Base-by-base conservation (phyloP, 768 basidiomycete genomes). In the Rhizopogon roseolus region DNA sequence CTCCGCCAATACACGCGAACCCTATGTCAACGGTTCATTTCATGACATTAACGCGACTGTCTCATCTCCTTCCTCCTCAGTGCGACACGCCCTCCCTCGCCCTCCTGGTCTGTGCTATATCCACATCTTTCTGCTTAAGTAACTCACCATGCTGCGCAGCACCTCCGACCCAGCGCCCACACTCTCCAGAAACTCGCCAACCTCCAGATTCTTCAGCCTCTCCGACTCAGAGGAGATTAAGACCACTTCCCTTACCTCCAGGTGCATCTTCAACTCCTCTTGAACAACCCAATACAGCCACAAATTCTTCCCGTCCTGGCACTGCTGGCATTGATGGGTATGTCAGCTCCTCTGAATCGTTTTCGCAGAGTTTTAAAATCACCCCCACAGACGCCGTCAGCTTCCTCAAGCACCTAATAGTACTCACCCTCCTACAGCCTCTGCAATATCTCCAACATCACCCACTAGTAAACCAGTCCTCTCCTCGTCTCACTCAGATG, bases 201-300 rank as follows among this genome's bases (percentile, higher is more conserved):
- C 67, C 49, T 14, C n/a, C 52, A 36, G 69, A 66, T 3, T 28
- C 61, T n/a, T 27, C 63, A 1, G n/a, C 67, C 13, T 66, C 66
- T 27, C 70, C 68, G 13, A 62, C 63, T 0, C 70, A 70, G 45
- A 59, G 62, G 44, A 62, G 64, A 51, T 57, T 53, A 4, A 55
- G 68, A 37, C 68, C 68, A 6, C 53, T 70, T 6, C 68, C 68
- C 0, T 62, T 61, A 8, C 64, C 63, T 5, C 68, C 68, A 25
- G 60, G 66, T 28, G 52, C 60, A 4, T 49, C 54, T 19, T 50
- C 27, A 10, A 45, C 55, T 2, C 54, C 62, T 3, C 44, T 41
- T 7, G 65, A 67, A 10, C 46, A 42, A 40, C 50, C 58, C 1
- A 60, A 57, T 32, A 6, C 44, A 22, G 34, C 49, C 17, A 34